These are phyloP conservation scores for Trichosporon inkin DNA, from an alignment of 1,284 basidiomycete species.

Conservation along the genomic window DNA sequence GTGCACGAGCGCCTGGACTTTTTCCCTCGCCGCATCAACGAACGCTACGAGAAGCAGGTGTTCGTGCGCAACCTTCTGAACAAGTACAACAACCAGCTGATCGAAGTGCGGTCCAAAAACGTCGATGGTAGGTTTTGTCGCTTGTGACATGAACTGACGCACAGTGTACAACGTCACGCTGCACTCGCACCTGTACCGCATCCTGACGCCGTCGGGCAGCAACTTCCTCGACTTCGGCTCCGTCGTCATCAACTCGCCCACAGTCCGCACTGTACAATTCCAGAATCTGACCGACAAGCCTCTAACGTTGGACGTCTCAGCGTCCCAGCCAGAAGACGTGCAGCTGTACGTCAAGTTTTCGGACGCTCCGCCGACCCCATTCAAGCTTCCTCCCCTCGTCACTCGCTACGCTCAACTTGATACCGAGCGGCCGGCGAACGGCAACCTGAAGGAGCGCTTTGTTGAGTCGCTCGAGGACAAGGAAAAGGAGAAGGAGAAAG, in stretches of 20 bases:
- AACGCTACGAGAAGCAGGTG: constrained; percentile 54
- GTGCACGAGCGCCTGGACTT: constrained; percentile 54
- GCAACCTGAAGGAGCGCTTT: constrained; percentile 52
- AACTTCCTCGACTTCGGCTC: constrained; percentile 56
- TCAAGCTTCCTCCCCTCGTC: not conserved
- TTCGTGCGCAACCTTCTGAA: constrained; percentile 50
- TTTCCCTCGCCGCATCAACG: constrained; percentile 54
- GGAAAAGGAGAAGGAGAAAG: constrained; percentile 24
- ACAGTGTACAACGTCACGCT: constrained; percentile 53
- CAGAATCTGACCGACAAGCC: constrained; percentile 49
- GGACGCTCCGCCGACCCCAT: constrained; percentile 27
- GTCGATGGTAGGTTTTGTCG: constrained; percentile 43
- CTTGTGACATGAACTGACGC: not conserved
- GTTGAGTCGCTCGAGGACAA: constrained; percentile 51
- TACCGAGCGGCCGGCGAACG: constrained; percentile 13
- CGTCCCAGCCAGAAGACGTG: constrained; percentile 54
- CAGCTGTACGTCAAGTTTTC: constrained; percentile 49
- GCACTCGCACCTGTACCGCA: constrained; percentile 55
- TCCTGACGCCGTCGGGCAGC: constrained; percentile 53
- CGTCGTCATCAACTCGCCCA: constrained; percentile 53
- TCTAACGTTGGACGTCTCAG: constrained; percentile 51
- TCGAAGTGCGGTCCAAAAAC: constrained; percentile 53
- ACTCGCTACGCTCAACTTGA: not conserved
- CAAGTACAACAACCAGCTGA: constrained; percentile 50
- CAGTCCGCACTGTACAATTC: constrained; percentile 52